Evolutionary conservation across 1,284 basidiomycete species (phyloP), one percentile per base, ranked within the genome.

Genomic region (Somion occarium): DNA sequence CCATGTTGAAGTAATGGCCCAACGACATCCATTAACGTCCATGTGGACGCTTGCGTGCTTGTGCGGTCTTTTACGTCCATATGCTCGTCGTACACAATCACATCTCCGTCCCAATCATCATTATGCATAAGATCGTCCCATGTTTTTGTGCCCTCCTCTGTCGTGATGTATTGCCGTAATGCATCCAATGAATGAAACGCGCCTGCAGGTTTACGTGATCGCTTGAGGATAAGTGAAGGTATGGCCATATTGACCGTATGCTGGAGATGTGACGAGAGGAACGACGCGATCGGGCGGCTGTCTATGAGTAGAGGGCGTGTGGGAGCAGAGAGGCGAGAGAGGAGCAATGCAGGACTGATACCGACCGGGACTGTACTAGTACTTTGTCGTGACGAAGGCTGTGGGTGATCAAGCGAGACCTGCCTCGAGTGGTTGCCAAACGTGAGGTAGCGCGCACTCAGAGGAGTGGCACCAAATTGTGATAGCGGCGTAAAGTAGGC

Each of bases 181-280:
- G 82, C 75, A 54, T 83, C 78, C 56, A 92, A 74, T 26, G 76
- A 78, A 38, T 80, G 78, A 57, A 87, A 80, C 3, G 77, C 79
- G 34, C 76, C 77, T 20, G 76, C 79, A 5, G 83, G 78, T 62
- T 87, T 88, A 49, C 80, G 76, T 55, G 79, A 84, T n/a, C 91
- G 83, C 67, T 91, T 91, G 59, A 92, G 79, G 60, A 93, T 90
- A 60, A 93, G 80, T 22, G 88, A 86, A 0, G 91, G 91, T 50
- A 94, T 88, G 37, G 87, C 85, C 50, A 94, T 74, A 67, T 91
- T 91, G 54, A 91, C 79, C 61, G 85, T 86, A 57, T 81, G 71
- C 42, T 72, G 66, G 44, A 94, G 68, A 65, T 84, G 88, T 48
- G 73, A 76, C 1, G 78, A 69, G 27, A 83, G 71, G 67, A 83